Percentiles rank a stretch among this genome's conserved stretches.
Evolutionary conservation across 179 eudicot genomes (phyloP).

Genomic region (Patellifolia procumbens): DNA sequence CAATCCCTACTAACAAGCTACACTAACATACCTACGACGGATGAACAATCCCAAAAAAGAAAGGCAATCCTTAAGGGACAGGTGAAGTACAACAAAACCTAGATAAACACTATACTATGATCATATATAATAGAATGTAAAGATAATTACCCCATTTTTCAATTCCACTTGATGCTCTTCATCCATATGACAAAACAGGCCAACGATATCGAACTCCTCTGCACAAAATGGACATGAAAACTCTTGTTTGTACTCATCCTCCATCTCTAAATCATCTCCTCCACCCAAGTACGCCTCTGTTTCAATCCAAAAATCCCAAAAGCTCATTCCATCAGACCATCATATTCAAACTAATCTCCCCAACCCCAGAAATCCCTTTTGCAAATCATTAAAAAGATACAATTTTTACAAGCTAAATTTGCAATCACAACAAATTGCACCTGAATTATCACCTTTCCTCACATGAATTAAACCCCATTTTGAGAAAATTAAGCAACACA

Average conservation of each 20-base stretch:
- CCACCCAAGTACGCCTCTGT: conserved; percentile 76
- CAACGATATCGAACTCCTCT: conserved; percentile 87
- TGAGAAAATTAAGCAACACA: background rate
- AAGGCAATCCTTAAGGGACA: too few relatives aligned
- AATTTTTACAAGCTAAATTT: background rate
- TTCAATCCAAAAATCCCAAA: conserved; percentile 20
- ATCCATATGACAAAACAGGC: conserved; percentile 92
- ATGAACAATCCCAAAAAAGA: background rate
- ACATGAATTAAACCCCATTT: background rate
- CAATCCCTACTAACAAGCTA: background rate
- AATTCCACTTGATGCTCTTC: conserved; percentile 83
- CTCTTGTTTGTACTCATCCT: conserved; percentile 75
- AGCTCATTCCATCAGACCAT: background rate
- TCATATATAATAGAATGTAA: background rate
- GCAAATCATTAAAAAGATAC: background rate
- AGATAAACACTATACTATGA: background rate
- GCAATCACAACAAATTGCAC: background rate
- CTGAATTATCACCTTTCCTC: conserved; percentile 12
- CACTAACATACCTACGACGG: background rate
- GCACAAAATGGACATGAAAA: conserved; percentile 86
- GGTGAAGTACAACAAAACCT: background rate
- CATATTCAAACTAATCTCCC: background rate
- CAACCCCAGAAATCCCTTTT: background rate
- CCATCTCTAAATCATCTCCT: conserved; percentile 61
- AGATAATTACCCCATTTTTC: conserved; percentile 73